Evolutionary conservation across 768 basidiomycete species (phyloP).

Genomic region (Leccinum ochraceum): DNA sequence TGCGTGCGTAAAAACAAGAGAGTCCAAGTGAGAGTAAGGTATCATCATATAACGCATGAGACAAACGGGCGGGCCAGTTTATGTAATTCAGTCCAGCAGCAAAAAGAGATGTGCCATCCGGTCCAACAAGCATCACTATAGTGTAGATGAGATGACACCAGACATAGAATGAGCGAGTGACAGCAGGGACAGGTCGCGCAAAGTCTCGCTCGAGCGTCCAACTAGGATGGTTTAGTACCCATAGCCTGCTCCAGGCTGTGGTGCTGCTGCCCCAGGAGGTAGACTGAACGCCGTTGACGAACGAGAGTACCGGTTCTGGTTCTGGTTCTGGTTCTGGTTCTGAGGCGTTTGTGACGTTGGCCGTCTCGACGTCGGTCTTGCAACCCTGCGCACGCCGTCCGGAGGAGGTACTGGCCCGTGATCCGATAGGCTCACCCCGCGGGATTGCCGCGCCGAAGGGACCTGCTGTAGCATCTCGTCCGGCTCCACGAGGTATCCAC

Average conservation of each 20-base stretch:
- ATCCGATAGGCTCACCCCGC: slow-evolving; percentile 81
- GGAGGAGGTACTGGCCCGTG: slow-evolving; percentile 79
- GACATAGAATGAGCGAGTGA: not conserved
- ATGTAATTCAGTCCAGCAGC: not conserved
- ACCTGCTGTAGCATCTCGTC: slow-evolving; percentile 35
- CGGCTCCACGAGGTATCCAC: slow-evolving; percentile 35
- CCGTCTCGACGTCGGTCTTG: slow-evolving; percentile 56
- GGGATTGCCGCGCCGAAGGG: slow-evolving; percentile 29
- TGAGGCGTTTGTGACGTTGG: slow-evolving; percentile 56
- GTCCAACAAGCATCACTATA: slow-evolving; percentile 15
- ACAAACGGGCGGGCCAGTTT: not conserved
- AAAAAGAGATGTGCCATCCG: slow-evolving; percentile 4
- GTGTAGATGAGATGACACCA: slow-evolving; percentile 5
- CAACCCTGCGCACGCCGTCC: slow-evolving; percentile 78
- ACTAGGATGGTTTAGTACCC: slow-evolving; percentile 13
- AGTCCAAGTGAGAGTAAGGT: slow-evolving; percentile 17
- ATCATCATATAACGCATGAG: slow-evolving; percentile 8
- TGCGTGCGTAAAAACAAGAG: not conserved
- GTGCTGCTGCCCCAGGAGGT: slow-evolving; percentile 77
- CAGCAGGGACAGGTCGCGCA: not conserved
- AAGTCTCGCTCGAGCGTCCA: slow-evolving; percentile 10
- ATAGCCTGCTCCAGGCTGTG: slow-evolving; percentile 39
- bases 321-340: not conserved
- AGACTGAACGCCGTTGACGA: slow-evolving; percentile 50
- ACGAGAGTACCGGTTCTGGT: slow-evolving; percentile 73